Evolutionary conservation across 345 rosid genomes (phyloP), one percentile per base, ranked within the genome.

Genomic region (Erysimum cheiranthoides): DNA sequence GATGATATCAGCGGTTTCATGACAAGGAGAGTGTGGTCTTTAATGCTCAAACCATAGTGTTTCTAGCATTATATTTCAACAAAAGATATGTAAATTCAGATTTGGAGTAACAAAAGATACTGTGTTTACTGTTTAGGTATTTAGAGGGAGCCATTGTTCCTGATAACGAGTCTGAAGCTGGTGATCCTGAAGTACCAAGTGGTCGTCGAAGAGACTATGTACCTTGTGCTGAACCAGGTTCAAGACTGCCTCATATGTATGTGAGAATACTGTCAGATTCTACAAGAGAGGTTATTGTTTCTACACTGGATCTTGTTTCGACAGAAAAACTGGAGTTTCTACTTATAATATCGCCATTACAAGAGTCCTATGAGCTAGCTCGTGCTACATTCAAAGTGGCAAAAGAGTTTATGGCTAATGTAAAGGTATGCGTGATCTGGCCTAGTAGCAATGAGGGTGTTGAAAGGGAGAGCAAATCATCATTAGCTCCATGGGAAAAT

Each of bases 191-290:
- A 71, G 81, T 58, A 14, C 91, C 94, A 0, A 92, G 84, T 58
- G 97, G 97, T 70, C 86, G 85, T 38, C 81, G 97, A 64, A 90
- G 91, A 82, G 96, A 89, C 70, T 95, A 86, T 76, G 74, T 89
- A 60, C 98, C 97, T 71, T 86, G 85, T 65, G 86, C 92, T 45
- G 85, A 78, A 81, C 96, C 99, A 62, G 99, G 99, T 16, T 86
- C 88, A 70, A 88, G 86, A 89, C 82, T 94, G 69, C 98, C 96
- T 46, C 97, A 95, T 82, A 86, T 88, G 87, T 74, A 82, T 60
- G 86, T 90, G 60, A 84, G 64, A 74, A 38, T 76, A 56, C 72
- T 90, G 70, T 83, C 93, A 71, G 81, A 79, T 51, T 40, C 64
- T 56, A 51, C 82, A 25, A 69, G 73, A 64, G 82, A 84, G 89